Evolutionary conservation across 73 alveolate genomes (phyloP).

Genomic region (Paramecium pentaurelia): DNA sequence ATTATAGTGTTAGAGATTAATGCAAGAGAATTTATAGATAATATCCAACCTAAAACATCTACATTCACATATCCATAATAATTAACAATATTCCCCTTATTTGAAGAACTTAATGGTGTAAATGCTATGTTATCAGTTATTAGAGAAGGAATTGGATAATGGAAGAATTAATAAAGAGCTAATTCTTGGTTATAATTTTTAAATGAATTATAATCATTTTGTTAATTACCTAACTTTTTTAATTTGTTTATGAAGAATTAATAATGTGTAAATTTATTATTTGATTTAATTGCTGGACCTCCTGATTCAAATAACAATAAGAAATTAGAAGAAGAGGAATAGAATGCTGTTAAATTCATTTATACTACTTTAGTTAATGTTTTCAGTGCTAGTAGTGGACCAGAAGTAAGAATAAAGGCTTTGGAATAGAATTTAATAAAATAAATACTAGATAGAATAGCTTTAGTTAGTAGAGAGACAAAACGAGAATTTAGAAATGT

Average conservation of each 20-base stretch:
- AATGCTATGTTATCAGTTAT: conserved; percentile 65
- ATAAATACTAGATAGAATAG: conserved; percentile 65
- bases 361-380: conserved; percentile 68
- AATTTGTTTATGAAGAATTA: conserved; percentile 67
- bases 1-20: background rate
- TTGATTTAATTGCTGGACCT: conserved; percentile 71
- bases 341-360: conserved; percentile 65
- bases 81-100: conserved; percentile 65
- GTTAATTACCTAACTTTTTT: conserved; percentile 72
- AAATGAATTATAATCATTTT: conserved; percentile 67
- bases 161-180: conserved; percentile 66
- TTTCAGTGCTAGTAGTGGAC: conserved; percentile 58
- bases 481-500: background rate
- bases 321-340: conserved; percentile 71
- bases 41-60: background rate
- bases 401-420: conserved; percentile 70
- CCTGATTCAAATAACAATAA: conserved; percentile 63
- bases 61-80: background rate
- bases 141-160: conserved; percentile 51
- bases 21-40: background rate
- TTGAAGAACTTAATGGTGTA: conserved; percentile 74
- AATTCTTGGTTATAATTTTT: conserved; percentile 71
- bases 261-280: conserved; percentile 64
- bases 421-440: conserved; percentile 64
- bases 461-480: conserved; percentile 69